Evolutionary conservation across 1,284 basidiomycete species (phyloP).

Genomic region (Cutaneotrichosporon cutaneum): DNA sequence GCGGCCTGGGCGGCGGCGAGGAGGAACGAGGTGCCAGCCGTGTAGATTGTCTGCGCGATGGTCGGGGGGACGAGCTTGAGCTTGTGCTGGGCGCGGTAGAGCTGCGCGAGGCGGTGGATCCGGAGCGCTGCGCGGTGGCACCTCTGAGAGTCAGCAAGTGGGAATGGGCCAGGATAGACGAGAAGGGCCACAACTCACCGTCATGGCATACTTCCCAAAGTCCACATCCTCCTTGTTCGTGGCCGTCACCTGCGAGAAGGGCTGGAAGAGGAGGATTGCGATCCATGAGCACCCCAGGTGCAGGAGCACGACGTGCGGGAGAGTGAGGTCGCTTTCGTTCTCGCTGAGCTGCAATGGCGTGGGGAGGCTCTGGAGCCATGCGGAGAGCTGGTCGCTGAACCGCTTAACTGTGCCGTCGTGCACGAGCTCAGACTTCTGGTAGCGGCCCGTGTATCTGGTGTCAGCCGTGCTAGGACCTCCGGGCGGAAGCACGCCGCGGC

Average conservation of each 20-base stretch:
- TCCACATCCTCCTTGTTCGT: background rate
- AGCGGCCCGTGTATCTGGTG: conserved; percentile 13
- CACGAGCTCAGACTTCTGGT: conserved; percentile 16
- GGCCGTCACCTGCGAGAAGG: conserved; percentile 51
- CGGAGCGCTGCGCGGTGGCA: conserved; percentile 65
- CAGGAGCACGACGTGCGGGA: conserved; percentile 64
- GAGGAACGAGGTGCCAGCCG: conserved; percentile 59
- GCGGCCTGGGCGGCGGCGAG: conserved; percentile 19
- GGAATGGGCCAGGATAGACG: no score
- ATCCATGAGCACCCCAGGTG: conserved; percentile 66
- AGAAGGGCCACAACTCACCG: conserved; percentile 13
- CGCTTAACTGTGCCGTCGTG: conserved; percentile 15
- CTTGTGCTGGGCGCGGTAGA: conserved; percentile 62
- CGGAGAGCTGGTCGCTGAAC: conserved; percentile 55
- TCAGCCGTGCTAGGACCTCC: no score
- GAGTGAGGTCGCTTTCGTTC: conserved; percentile 56
- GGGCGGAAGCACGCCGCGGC: background rate
- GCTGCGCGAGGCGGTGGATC: conserved; percentile 61
- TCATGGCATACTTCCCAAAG: conserved; percentile 21
- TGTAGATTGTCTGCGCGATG: conserved; percentile 64
- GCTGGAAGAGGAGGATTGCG: conserved; percentile 64
- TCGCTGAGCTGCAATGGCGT: conserved; percentile 56
- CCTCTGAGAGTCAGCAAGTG: conserved; percentile 40
- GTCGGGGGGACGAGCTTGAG: conserved; percentile 66
- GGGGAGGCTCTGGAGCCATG: conserved; percentile 62